Conservation (phyloP, 2,329 filamentous ascomycete species). For the Beauveria brongniartii region DNA sequence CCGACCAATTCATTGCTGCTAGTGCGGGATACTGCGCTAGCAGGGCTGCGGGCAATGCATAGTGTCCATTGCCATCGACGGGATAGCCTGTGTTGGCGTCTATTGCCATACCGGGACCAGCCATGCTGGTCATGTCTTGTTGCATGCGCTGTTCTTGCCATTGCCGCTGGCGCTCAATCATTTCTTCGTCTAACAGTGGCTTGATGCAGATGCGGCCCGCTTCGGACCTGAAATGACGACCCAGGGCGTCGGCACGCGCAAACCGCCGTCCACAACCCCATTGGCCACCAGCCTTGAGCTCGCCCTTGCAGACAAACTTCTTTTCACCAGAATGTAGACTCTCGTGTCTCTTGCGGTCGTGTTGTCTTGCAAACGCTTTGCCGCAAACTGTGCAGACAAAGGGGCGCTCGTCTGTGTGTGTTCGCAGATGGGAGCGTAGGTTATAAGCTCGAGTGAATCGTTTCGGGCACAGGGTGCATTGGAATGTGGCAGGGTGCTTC, state of each 20-base stretch:
- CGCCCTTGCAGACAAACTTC: constrained; percentile 94
- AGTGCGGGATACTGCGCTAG: constrained; percentile 88
- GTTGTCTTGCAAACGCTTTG: constrained; percentile 94
- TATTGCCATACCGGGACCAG: constrained; percentile 46
- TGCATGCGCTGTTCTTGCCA: constrained; percentile 66
- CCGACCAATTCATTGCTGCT: constrained; percentile 79
- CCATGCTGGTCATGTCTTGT: constrained; percentile 54
- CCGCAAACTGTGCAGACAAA: constrained; percentile 96
- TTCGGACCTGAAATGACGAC: constrained; percentile 90
- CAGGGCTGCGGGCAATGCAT: constrained; percentile 75
- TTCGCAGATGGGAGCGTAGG: constrained; percentile 85
- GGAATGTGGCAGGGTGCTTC: constrained; percentile 96
- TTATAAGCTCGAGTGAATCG: constrained; percentile 96
- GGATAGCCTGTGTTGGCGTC: constrained; percentile 52
- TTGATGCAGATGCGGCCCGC: constrained; percentile 95
- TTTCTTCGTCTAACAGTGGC: constrained; percentile 91
- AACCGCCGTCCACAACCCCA: constrained; percentile 95
- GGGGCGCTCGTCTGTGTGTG: constrained; percentile 92
- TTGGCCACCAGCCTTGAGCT: constrained; percentile 70
- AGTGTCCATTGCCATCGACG: constrained; percentile 49
- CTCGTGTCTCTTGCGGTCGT: constrained; percentile 95
- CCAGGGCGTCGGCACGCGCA: constrained; percentile 88
- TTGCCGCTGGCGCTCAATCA: constrained; percentile 66
- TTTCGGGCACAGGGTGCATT: constrained; percentile 89
- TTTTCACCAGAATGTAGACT: constrained; percentile 95